A percentile compares a stretch with the other conserved stretches of the same genome.
Evolutionary conservation across 352 stramenopile species (phyloP).

Genomic region (Phytophthora cactorum): DNA sequence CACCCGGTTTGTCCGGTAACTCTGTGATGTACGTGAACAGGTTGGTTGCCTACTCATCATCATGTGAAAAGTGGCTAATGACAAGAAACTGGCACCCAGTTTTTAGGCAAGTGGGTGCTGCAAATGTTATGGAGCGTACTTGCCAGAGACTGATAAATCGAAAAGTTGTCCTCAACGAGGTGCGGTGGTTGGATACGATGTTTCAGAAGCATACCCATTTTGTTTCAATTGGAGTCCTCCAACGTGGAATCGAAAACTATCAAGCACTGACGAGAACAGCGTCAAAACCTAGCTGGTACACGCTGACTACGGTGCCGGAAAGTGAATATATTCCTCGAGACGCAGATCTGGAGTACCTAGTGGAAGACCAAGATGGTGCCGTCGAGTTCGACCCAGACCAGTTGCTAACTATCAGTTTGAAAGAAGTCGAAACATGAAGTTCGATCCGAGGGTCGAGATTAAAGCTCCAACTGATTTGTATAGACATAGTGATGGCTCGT

Average conservation of each 20-base stretch:
- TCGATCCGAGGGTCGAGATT: conserved; percentile 4
- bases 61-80: background rate
- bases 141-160: background rate
- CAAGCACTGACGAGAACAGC: background rate
- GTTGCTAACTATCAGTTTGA: background rate
- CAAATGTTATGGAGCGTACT: background rate
- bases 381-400: background rate
- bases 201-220: background rate
- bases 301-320: background rate
- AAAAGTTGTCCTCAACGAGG: background rate
- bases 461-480: background rate
- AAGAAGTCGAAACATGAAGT: conserved; percentile 5
- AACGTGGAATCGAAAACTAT: background rate
- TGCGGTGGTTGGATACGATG: background rate
- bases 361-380: background rate
- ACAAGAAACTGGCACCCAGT: background rate
- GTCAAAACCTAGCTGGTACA: background rate
- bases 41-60: background rate
- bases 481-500: background rate
- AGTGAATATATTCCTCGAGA: background rate
- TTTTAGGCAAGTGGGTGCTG: background rate
- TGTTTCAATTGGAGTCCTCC: background rate
- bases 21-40: background rate
- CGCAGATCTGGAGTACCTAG: background rate
- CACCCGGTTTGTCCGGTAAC: too few relatives aligned